Base-by-base conservation (phyloP, 305 asterid genomes). In the Nicotiana rustica region DNA sequence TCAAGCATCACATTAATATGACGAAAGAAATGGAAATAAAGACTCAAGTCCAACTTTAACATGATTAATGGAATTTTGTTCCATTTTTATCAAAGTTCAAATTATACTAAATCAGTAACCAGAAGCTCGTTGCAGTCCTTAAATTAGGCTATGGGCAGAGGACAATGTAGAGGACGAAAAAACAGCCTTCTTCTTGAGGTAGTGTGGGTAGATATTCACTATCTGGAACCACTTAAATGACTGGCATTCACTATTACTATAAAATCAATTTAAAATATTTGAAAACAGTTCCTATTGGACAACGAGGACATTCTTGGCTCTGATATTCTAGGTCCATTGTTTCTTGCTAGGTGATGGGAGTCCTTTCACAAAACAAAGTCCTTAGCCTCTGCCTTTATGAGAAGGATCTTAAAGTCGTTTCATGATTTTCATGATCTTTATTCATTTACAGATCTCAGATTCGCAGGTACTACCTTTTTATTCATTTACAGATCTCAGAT, bases 41-140 rank as follows among this genome's bases (percentile, higher is more conserved):
- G 60, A 75, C 44, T 52, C 65, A 52, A 75, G 44, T 14, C 29
- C 64, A 14, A 35, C 5, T 75, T 15, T 52, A 75, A 75, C 79
- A 75, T 75, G 79, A 75, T 71, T 15, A 75, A 52, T 8, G 25
- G 2, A 52, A 7, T 75, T 25, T 19, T 52, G 65, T 15, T 52
- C 36, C 79, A 25, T 75, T 29, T 29, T 49, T 75, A 75, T 75
- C 55, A 13, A 31, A 44, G 61, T 71, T 71, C 61, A 71, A 71
- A 13, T 21, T 71, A 71, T 5, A 47, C 2, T 71, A 71, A n/a
- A 71, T 47, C 21, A 47, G 25, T 44, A 71, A 71, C 38, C 18
- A 71, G 61, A 44, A 71, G 38, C 61, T 21, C 38, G 0, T 10
- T 44, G 78, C 61, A 47, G 61, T 12, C 12, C 78, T n/a, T 47